phyloP scores from a whole-genome alignment of 352 stramenopile genomes.

The Globisporangium viniferum region DNA sequence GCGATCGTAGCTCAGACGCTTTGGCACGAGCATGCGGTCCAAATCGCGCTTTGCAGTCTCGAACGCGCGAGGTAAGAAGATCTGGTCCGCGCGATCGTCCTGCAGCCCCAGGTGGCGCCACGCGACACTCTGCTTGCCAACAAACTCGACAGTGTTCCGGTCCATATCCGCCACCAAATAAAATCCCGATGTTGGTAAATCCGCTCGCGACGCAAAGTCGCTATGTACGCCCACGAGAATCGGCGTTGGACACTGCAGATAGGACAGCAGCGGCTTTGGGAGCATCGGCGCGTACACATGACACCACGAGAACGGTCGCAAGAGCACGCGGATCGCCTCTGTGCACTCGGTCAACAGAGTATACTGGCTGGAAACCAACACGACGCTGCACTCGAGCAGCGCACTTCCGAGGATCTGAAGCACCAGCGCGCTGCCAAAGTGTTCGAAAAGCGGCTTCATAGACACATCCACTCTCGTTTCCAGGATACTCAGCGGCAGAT shows the following conservation, averaged over 20 bases:
- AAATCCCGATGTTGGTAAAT: slow-evolving; percentile 66
- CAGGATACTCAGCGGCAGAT: slow-evolving; percentile 32
- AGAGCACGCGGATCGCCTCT: slow-evolving; percentile 79
- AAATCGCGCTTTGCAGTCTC: slow-evolving; percentile 51
- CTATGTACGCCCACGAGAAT: slow-evolving; percentile 87
- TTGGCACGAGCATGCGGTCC: slow-evolving; percentile 49
- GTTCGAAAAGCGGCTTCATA: slow-evolving; percentile 60
- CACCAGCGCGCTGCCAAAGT: slow-evolving; percentile 61
- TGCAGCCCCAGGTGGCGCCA: slow-evolving; percentile 60
- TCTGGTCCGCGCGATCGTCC: slow-evolving; percentile 30
- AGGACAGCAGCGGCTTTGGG: slow-evolving; percentile 79
- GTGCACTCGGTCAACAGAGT: slow-evolving; percentile 78
- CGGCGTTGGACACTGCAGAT: slow-evolving; percentile 88
- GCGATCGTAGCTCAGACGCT: slow-evolving; percentile 33
- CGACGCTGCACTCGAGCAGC: slow-evolving; percentile 84
- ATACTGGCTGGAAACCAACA: slow-evolving; percentile 83
- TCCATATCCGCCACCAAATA: slow-evolving; percentile 75
- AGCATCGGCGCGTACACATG: slow-evolving; percentile 88
- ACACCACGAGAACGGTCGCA: slow-evolving; percentile 88
- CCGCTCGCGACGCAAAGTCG: slow-evolving; percentile 48
- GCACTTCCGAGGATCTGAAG: slow-evolving; percentile 80
- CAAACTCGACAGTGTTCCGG: slow-evolving; percentile 66
- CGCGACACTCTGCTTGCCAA: slow-evolving; percentile 45
- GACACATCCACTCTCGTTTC: slow-evolving; percentile 65
- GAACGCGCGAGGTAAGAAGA: slow-evolving; percentile 56